A percentile compares a stretch with the other conserved stretches of the same genome.
Conservation (phyloP, 192 early-diverging fungal species). For the Backusella macrospora region DNA sequence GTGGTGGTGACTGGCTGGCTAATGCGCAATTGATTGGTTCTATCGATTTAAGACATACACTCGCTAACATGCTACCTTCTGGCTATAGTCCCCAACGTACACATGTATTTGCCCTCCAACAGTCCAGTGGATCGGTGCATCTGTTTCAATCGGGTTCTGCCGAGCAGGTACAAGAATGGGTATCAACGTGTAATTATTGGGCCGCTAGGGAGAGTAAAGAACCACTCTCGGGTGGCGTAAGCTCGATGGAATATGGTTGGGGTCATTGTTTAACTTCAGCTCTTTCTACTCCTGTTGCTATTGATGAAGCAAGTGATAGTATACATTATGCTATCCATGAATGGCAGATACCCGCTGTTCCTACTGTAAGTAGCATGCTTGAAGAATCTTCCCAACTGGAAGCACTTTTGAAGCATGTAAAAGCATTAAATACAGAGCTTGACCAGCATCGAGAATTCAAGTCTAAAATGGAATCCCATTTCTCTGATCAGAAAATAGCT, state of each 20-base stretch:
- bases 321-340: slow-evolving; percentile 40
- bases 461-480: slow-evolving; percentile 49
- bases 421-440: slow-evolving; percentile 63
- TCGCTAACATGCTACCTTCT: slow-evolving; percentile 77
- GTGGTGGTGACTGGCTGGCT: slow-evolving; percentile 31
- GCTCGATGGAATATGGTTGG: slow-evolving; percentile 94
- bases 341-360: slow-evolving; percentile 51
- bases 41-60: slow-evolving; percentile 72
- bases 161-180: slow-evolving; percentile 79
- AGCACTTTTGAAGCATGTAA: slow-evolving; percentile 62
- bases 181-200: slow-evolving; percentile 91
- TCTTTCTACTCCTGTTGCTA: too few species aligned
- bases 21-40: slow-evolving; percentile 42
- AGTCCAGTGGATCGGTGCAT: slow-evolving; percentile 75
- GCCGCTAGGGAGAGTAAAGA: slow-evolving; percentile 90
- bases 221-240: slow-evolving; percentile 82
- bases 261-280: slow-evolving; percentile 29
- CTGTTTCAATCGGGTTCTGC: slow-evolving; percentile 78
- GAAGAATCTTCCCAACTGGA: slow-evolving; percentile 54
- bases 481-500: slow-evolving; percentile 54
- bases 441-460: slow-evolving; percentile 62
- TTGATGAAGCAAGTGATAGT: slow-evolving; percentile 8
- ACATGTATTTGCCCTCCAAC: slow-evolving; percentile 84
- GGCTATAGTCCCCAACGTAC: slow-evolving; percentile 77
- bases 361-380: slow-evolving; percentile 37